Conservation (phyloP, 176 grass and related monocot species). For the Carex parvula region DNA sequence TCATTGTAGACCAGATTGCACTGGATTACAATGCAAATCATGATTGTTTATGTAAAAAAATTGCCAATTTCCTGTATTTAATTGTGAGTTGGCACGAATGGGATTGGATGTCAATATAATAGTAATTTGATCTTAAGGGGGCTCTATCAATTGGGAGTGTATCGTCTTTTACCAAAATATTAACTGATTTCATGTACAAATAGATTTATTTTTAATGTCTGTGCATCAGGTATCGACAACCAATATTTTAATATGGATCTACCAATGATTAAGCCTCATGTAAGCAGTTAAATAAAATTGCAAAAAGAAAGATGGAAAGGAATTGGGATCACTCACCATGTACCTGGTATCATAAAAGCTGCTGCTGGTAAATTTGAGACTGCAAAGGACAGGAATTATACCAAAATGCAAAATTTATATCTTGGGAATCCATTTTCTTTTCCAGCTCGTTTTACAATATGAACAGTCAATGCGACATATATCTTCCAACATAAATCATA, state of each 20-base stretch:
- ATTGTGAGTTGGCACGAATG: background rate
- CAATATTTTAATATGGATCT: background rate
- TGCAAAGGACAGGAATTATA: background rate
- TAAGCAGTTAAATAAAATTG: background rate
- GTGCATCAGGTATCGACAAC: background rate
- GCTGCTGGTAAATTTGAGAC: background rate
- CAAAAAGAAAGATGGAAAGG: background rate
- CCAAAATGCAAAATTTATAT: background rate
- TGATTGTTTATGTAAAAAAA: background rate
- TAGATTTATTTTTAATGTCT: background rate
- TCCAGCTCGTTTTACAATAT: background rate
- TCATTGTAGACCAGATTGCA: background rate
- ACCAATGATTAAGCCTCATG: background rate
- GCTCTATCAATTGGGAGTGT: background rate
- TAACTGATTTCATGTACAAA: background rate
- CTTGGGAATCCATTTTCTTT: constrained; percentile 11
- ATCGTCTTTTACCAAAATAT: background rate
- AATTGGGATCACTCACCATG: background rate
- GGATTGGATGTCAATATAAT: background rate
- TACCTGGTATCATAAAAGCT: background rate
- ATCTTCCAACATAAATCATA: background rate
- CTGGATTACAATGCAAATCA: background rate
- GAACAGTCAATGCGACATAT: background rate
- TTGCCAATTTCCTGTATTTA: background rate
- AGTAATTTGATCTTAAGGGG: background rate